A percentile compares a stretch with the other conserved stretches of the same genome.
Evolutionary conservation across 192 early-diverging fungal species (phyloP).

Genomic region (Podila horticola): DNA sequence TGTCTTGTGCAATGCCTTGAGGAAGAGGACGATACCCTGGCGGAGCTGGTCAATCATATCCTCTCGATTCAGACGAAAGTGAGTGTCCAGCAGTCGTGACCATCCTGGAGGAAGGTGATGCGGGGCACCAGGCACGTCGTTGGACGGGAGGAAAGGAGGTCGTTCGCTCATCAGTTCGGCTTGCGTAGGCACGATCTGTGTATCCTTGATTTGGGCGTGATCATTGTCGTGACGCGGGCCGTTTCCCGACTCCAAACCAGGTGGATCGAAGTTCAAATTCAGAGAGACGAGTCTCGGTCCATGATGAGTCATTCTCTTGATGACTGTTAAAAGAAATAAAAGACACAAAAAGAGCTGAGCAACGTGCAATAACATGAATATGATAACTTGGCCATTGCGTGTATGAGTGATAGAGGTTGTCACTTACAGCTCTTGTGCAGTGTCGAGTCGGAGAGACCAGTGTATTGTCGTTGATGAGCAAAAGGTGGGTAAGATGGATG

Average conservation of each 20-base stretch:
- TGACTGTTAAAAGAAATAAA: too few species aligned
- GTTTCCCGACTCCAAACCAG: not conserved
- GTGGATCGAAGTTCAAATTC: too few species aligned
- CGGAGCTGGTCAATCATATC: constrained; percentile 52
- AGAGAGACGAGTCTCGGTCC: too few species aligned
- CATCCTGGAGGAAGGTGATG: constrained; percentile 49
- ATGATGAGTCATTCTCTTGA: too few species aligned
- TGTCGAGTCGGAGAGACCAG: too few species aligned
- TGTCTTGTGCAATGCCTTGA: constrained; percentile 13
- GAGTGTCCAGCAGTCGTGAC: constrained; percentile 52
- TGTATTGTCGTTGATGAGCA: too few species aligned
- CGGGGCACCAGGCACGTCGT: constrained; percentile 22
- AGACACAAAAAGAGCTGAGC: too few species aligned
- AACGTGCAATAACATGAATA: too few species aligned
- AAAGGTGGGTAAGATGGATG: too few species aligned
- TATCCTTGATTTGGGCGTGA: constrained; percentile 31
- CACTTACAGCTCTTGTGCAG: too few species aligned
- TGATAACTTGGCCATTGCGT: too few species aligned
- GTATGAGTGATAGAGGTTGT: too few species aligned
- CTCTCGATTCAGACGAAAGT: constrained; percentile 62
- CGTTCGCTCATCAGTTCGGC: constrained; percentile 43
- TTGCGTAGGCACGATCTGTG: constrained; percentile 56
- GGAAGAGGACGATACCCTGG: constrained; percentile 43
- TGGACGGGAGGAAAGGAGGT: constrained; percentile 53
- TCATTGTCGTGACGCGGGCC: constrained; percentile 58